These are phyloP conservation scores for Fusarium avenaceum DNA, from an alignment of 2,329 filamentous ascomycete genomes.

Conservation along the genomic window DNA sequence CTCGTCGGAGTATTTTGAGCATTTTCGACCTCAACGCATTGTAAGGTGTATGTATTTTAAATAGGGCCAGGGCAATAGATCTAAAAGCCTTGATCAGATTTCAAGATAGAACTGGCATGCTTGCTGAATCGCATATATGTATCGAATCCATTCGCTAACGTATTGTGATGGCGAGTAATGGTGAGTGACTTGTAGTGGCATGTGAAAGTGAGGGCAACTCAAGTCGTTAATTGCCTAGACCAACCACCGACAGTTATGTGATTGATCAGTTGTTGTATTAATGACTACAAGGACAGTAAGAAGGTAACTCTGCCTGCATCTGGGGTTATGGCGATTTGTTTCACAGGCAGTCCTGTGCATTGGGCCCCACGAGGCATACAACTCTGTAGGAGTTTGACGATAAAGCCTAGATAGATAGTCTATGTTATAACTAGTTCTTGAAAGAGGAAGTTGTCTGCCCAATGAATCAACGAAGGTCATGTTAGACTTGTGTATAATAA, in stretches of 20 bases:
- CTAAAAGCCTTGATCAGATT: background rate
- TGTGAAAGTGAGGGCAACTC: background rate
- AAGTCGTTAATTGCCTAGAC: background rate
- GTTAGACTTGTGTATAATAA: background rate
- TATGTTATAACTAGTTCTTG: too few relatives aligned
- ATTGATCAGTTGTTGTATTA: background rate
- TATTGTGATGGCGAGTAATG: background rate
- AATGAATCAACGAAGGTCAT: background rate
- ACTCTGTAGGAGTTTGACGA: too few relatives aligned
- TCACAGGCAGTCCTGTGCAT: too few relatives aligned
- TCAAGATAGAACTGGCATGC: background rate
- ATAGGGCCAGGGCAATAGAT: background rate
- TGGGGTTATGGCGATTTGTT: background rate
- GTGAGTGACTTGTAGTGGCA: too few relatives aligned
- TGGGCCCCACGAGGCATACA: too few relatives aligned
- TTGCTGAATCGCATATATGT: background rate
- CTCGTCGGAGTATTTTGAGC: too few relatives aligned
- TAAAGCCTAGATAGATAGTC: too few relatives aligned
- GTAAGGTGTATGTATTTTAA: constrained; percentile 1
- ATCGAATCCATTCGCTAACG: background rate
- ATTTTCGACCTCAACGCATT: background rate
- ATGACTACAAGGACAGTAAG: too few relatives aligned
- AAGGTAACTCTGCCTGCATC: background rate
- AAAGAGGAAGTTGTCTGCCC: too few relatives aligned
- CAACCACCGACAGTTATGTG: background rate